Evolutionary conservation across 2,329 filamentous ascomycete species (phyloP).

Genomic region (Fonsecaea nubica): DNA sequence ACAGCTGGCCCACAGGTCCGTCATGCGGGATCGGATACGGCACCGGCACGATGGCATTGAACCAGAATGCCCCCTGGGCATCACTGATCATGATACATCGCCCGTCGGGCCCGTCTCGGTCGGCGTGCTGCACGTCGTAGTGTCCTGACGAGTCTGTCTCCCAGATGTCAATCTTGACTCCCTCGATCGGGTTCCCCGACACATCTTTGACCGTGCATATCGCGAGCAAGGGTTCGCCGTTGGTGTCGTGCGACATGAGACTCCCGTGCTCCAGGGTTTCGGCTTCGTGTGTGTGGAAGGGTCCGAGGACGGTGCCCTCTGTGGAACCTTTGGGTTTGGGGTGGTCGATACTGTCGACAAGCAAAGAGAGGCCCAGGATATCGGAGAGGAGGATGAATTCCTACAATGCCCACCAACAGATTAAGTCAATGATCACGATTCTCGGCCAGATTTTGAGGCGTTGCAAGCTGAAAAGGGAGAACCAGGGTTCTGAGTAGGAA

Average conservation of each 20-base stretch:
- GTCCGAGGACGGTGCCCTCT: constrained; percentile 80
- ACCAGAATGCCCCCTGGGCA: constrained; percentile 78
- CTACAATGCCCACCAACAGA: constrained; percentile 44
- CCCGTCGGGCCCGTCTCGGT: constrained; percentile 70
- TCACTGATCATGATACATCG: constrained; percentile 74
- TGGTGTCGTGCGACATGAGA: constrained; percentile 70
- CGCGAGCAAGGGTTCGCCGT: constrained; percentile 73
- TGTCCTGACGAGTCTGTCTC: constrained; percentile 81
- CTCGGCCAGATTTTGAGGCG: too few species aligned
- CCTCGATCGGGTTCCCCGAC: constrained; percentile 65
- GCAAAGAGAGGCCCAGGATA: constrained; percentile 76
- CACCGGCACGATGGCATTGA: constrained; percentile 82
- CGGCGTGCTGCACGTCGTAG: constrained; percentile 80
- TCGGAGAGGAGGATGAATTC: constrained; percentile 86
- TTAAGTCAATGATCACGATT: too few species aligned
- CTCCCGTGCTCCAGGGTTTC: constrained; percentile 61
- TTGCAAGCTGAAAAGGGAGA: too few species aligned
- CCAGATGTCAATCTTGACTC: constrained; percentile 81
- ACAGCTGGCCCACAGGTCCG: constrained; percentile 77
- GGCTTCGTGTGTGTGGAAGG: constrained; percentile 83
- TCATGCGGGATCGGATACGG: constrained; percentile 85
- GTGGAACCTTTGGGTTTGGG: constrained; percentile 74
- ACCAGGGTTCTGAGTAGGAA: constrained; percentile 13
- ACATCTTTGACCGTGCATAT: constrained; percentile 75
- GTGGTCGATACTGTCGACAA: constrained; percentile 83